Evolutionary conservation across 768 basidiomycete species (phyloP).

Genomic region (Lactarius hatsudake): DNA sequence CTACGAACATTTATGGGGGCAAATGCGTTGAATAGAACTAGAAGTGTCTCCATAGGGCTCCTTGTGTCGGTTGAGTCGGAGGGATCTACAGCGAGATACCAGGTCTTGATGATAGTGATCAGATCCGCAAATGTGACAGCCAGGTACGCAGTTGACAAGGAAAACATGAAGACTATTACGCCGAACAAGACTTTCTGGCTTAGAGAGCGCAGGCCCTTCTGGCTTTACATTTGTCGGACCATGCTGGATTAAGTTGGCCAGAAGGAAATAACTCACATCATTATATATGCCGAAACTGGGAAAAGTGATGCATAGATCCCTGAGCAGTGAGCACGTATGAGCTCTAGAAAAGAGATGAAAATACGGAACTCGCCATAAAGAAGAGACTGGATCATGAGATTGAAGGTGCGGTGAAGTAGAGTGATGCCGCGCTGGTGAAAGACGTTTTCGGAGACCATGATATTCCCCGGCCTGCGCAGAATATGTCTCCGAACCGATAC

Average conservation of each 20-base stretch:
- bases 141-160: neutral
- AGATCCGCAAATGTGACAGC: neutral
- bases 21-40: neutral
- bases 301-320: neutral
- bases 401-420: neutral
- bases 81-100: neutral
- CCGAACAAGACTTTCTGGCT: neutral
- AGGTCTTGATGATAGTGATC: neutral
- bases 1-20: neutral
- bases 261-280: neutral
- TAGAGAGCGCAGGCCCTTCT: neutral
- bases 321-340: neutral
- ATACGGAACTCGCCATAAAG: neutral
- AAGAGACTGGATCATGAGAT: neutral
- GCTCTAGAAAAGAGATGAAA: no score
- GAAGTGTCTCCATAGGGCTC: neutral
- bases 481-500: neutral
- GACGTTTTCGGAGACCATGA: neutral
- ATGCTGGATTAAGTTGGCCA: neutral
- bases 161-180: slow-evolving; percentile 1
- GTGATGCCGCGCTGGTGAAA: neutral
- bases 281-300: neutral
- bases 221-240: neutral
- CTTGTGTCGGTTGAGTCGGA: neutral
- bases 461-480: neutral